Base-by-base conservation (phyloP, 2,329 filamentous ascomycete species). In the Arthrobotrys megalospora region DNA sequence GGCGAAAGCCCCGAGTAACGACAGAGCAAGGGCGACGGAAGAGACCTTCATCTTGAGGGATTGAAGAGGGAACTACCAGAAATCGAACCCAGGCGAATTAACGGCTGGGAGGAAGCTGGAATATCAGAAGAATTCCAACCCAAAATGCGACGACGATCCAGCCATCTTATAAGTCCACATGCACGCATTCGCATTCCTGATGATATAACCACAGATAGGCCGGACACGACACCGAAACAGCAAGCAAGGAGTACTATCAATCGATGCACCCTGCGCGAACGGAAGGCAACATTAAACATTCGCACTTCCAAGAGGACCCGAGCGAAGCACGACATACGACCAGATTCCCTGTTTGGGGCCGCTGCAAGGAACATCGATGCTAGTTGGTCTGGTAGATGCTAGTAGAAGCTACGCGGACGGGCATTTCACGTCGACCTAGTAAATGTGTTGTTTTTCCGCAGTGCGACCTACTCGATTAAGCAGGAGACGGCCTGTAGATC, bases 21-120 rank as follows among this genome's bases (percentile, higher is more conserved):
- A 76, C 32, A 72, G 55, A 45, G 69, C 67, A 34, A 80, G 63
- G n/a, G 63, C 63, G 41, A 70, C 36, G 24, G 55, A 43, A 34
- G 68, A 69, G 65, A 77, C 65, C 73, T 71, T 79, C 71, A 76
- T 70, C 28, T 53, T 75, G 32, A n/a, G 6, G 58, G n/a, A 14
- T 36, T 55, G 52, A 55, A 38, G 50, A 97, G 86, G 91, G 94
- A 81, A 58, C 14, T 36, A 66, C 69, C 60, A 58, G 41, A 73
- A 45, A 38, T 41, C 48, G 36, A 19, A 11, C 55, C 60, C 36
- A 38, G 60, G 16, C 47, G 69, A 71, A 8, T 85, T 98, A 96
- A 96, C 90, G 96, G 83, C 96, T 94, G 96, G 96, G 96, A 28
- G 98, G 85, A 98, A 98, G 94, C 36, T 65, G 47, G 60, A 97